A percentile compares a stretch with the other conserved stretches of the same genome.
phyloP scores from a whole-genome alignment of 495 filamentous ascomycete species.

The Penicillium subrubescens region DNA sequence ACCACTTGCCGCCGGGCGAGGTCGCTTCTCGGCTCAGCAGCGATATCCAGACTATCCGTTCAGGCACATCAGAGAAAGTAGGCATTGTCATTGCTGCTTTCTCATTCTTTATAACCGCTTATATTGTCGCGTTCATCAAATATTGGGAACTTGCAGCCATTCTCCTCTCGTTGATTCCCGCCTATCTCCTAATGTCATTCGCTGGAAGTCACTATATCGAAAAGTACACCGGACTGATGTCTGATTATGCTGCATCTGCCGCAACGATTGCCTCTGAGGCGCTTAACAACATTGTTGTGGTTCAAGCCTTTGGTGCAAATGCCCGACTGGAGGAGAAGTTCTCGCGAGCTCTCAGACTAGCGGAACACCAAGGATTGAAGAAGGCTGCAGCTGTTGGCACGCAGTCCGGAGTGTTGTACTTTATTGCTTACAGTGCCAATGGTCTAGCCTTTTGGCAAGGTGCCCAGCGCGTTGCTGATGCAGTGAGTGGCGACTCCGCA shows the following conservation, averaged over 20 bases:
- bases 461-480: conserved; percentile 52
- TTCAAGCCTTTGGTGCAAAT: conserved; percentile 54
- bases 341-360: conserved; percentile 43
- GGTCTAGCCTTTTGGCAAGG: conserved; percentile 71
- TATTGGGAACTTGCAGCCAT: conserved; percentile 44
- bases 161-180: conserved; percentile 61
- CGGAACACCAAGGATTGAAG: conserved; percentile 51
- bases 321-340: conserved; percentile 56
- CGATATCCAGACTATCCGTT: conserved; percentile 62
- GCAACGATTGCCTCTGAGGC: conserved; percentile 53
- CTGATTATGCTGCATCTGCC: conserved; percentile 51
- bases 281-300: conserved; percentile 48
- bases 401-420: conserved; percentile 67
- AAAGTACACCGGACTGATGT: conserved; percentile 57
- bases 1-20: conserved; percentile 57
- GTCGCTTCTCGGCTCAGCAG: conserved; percentile 61
- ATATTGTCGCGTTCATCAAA: conserved; percentile 66
- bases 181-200: conserved; percentile 65
- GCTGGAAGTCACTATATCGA: conserved; percentile 61
- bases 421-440: conserved; percentile 65
- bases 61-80: conserved; percentile 68
- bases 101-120: conserved; percentile 64
- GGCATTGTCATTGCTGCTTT: conserved; percentile 60
- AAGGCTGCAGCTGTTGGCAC: conserved; percentile 61
- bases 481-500: conserved; percentile 34